Conservation (phyloP, 2,329 filamentous ascomycete species). For the Trichoderma cornu-damae region DNA sequence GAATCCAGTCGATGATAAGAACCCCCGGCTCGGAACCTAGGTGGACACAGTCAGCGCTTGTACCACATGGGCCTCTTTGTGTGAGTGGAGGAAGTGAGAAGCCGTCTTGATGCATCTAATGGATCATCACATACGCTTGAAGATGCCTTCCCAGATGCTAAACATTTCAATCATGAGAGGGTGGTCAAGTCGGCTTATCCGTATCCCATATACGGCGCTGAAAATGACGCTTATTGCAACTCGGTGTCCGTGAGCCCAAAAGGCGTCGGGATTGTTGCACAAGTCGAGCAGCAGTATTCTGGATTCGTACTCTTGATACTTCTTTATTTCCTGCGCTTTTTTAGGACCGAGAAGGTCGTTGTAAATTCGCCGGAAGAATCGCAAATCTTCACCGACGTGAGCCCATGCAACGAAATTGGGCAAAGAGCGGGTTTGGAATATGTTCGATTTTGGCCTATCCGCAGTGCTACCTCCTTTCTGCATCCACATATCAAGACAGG, state of each 20-base stretch:
- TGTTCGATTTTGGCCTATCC: neutral
- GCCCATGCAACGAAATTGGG: neutral
- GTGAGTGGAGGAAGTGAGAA: too few relatives aligned
- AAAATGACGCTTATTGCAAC: constrained; percentile 14
- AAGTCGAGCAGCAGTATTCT: neutral
- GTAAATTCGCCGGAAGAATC: neutral
- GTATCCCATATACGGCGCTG: constrained; percentile 7
- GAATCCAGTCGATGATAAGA: constrained; percentile 13
- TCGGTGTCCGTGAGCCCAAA: neutral
- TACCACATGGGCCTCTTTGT: too few relatives aligned
- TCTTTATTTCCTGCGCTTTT: neutral
- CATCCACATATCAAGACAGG: neutral
- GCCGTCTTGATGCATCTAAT: too few relatives aligned
- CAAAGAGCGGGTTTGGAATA: too few relatives aligned
- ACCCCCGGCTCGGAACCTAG: constrained; percentile 3
- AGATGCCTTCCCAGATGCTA: neutral
- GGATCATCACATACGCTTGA: neutral
- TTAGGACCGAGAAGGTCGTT: neutral
- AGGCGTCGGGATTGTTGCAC: neutral
- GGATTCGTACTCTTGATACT: constrained; percentile 2
- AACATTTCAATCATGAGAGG: constrained; percentile 7
- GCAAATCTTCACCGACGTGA: neutral
- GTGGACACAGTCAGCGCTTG: too few relatives aligned
- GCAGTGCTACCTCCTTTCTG: neutral
- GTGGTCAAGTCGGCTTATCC: neutral